Evolutionary conservation across 179 eudicot species (phyloP).

Genomic region (Corrigiola litoralis): DNA sequence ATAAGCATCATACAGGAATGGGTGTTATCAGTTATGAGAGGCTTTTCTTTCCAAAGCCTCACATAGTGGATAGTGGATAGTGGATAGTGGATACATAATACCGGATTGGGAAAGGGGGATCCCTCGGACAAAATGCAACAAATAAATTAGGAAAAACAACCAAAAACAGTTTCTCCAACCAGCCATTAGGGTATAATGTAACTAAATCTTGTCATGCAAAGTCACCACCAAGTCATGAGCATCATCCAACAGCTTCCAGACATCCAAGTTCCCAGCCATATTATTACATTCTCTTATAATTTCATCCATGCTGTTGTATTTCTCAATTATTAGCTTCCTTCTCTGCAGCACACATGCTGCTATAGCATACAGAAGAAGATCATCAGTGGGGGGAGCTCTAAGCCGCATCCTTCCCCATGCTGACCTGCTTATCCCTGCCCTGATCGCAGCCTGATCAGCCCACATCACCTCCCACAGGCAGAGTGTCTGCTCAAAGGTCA

Average conservation of each 20-base stretch:
- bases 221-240: conserved; percentile 79
- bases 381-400: conserved; percentile 89
- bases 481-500: conserved; percentile 73
- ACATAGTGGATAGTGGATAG: too few species aligned
- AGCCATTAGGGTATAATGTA: background rate
- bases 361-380: conserved; percentile 72
- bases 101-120: background rate
- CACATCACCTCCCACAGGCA: conserved; percentile 99
- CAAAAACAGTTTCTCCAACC: conserved; percentile 1
- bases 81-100: background rate
- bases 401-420: conserved; percentile 82
- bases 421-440: conserved; percentile 79
- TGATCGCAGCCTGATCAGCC: conserved; percentile 88
- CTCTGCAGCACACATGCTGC: conserved; percentile 90
- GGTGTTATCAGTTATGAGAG: conserved; percentile 10
- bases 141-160: background rate
- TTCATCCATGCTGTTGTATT: conserved; percentile 87
- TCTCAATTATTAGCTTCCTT: conserved; percentile 85
- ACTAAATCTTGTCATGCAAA: conserved; percentile 66
- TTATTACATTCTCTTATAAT: conserved; percentile 83
- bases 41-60: conserved; percentile 19
- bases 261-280: conserved; percentile 90
- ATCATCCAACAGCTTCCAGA: conserved; percentile 89
- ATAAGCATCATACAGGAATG: conserved; percentile 13
- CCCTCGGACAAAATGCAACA: conserved; percentile 14